phyloP scores from a whole-genome alignment of 2,329 filamentous ascomycete species.

The Fusarium sp. region DNA sequence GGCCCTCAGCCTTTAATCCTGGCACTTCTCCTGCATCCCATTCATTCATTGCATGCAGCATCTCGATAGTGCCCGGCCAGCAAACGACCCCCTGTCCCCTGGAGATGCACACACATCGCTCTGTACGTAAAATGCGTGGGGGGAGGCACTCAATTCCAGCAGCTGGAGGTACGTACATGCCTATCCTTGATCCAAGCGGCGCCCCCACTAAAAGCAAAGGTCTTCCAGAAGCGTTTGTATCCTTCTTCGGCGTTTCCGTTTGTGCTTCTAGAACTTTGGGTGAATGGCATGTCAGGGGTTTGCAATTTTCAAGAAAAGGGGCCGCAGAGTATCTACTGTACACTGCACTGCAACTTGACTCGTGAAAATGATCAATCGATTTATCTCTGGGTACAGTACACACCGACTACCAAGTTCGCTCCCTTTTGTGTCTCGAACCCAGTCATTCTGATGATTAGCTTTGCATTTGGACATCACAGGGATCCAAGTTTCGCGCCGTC shows the following conservation, averaged over 20 bases:
- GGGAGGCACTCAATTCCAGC: constrained; percentile 4
- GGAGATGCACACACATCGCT: background rate
- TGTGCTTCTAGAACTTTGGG: constrained; percentile 18
- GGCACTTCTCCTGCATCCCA: constrained; percentile 17
- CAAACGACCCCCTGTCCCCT: constrained; percentile 8
- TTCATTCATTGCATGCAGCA: constrained; percentile 25
- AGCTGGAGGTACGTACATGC: background rate
- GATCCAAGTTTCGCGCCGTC: constrained; percentile 2
- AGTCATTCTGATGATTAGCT: constrained; percentile 13
- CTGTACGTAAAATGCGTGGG: constrained; percentile 4
- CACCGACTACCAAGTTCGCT: background rate
- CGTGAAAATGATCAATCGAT: constrained; percentile 1
- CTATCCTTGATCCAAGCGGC: background rate
- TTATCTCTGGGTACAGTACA: background rate
- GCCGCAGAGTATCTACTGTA: background rate
- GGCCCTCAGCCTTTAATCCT: constrained; percentile 7
- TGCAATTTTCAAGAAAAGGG: background rate
- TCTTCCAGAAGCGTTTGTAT: constrained; percentile 21
- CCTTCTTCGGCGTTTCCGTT: constrained; percentile 26
- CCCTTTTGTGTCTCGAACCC: constrained; percentile 1
- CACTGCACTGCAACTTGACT: constrained; percentile 6
- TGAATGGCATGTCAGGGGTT: too few species aligned
- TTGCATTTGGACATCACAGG: background rate
- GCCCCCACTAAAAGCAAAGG: constrained; percentile 3
- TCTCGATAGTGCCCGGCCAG: constrained; percentile 10